These are phyloP conservation scores for Manihot esculenta DNA, from an alignment of 441 rosid genomes.

Conservation along the genomic window DNA sequence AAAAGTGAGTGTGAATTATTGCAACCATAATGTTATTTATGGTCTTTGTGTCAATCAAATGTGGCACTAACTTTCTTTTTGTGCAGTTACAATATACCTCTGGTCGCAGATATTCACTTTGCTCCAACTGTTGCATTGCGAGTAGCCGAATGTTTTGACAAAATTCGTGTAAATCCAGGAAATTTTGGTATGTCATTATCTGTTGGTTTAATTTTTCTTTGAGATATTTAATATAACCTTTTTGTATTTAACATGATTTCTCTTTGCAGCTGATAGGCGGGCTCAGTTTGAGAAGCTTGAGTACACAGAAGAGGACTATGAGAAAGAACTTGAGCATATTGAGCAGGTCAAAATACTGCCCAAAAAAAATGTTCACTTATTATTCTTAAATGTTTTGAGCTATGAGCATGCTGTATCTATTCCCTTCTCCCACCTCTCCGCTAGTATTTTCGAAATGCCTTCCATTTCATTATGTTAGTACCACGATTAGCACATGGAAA, in stretches of 20 bases:
- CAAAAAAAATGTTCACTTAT: background rate
- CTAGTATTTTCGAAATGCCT: background rate
- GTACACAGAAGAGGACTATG: constrained; percentile 91
- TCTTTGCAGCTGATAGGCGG: constrained; percentile 82
- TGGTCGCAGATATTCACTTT: constrained; percentile 98
- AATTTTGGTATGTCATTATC: constrained; percentile 63
- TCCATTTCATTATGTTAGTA: background rate
- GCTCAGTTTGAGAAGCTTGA: constrained; percentile 93
- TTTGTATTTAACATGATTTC: constrained; percentile 22
- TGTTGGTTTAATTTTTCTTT: constrained; percentile 19
- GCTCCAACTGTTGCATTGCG: constrained; percentile 89
- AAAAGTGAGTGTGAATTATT: constrained; percentile 51
- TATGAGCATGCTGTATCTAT: background rate
- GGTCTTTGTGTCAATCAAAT: constrained; percentile 17
- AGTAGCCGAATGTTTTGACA: constrained; percentile 94
- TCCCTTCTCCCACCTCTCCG: background rate
- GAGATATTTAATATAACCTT: constrained; percentile 11
- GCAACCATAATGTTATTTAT: constrained; percentile 1
- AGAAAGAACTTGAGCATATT: constrained; percentile 91
- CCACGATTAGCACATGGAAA: background rate
- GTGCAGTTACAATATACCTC: constrained; percentile 86
- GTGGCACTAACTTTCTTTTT: constrained; percentile 24
- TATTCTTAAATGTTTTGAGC: background rate
- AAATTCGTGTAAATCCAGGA: constrained; percentile 98
- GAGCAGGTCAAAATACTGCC: constrained; percentile 55